Base-by-base conservation (phyloP, 2,329 filamentous ascomycete species). In the Fusarium domesticum region DNA sequence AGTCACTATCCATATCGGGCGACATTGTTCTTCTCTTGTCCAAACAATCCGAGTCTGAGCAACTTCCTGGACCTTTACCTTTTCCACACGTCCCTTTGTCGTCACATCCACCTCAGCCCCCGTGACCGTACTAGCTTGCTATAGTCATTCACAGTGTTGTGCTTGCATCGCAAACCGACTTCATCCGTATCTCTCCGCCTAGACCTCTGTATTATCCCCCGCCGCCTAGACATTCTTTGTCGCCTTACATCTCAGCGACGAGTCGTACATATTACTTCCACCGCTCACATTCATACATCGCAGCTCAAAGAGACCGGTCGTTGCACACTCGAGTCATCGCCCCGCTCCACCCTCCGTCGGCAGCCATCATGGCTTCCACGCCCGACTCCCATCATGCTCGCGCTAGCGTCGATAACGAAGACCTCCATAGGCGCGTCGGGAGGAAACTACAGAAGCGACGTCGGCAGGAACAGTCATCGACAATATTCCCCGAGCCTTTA, bases 401-500 rank as follows among this genome's bases (percentile, higher is more conserved):
- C 42, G 46, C 53, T 58, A 53, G 50, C 39, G 50, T 50, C 44
- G 56, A 50, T 40, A 66, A 70, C 42, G 67, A 68, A 18, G 65
- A 64, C 32, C 43, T 65, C 19, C 67, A 64, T 39, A 68, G 66
- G 42, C 70, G 70, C 42, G 58, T 70, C 10, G 66, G 64, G 40
- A 70, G 65, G 44, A 77, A 68, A 54, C 68, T 77, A 14, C 70
- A 70, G 25, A 76, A 72, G 61, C 72, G 65, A 47, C 67, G 67
- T 33, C 68, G 61, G 25, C 67, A 67, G 50, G 67, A 69, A 25
- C 58, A 63, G 14, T 63, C 59, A 8, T 51, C 69, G 3, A 69
- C 68, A 11, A 46, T 62, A 34, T 70, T 81, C 6, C 78, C 78
- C 11, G 77, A 80, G 18, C 73, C 71, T 15, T 64, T 82, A 30